phyloP scores from a whole-genome alignment of 2,329 filamentous ascomycete species.

The Tolypocladium ovalisporum region DNA sequence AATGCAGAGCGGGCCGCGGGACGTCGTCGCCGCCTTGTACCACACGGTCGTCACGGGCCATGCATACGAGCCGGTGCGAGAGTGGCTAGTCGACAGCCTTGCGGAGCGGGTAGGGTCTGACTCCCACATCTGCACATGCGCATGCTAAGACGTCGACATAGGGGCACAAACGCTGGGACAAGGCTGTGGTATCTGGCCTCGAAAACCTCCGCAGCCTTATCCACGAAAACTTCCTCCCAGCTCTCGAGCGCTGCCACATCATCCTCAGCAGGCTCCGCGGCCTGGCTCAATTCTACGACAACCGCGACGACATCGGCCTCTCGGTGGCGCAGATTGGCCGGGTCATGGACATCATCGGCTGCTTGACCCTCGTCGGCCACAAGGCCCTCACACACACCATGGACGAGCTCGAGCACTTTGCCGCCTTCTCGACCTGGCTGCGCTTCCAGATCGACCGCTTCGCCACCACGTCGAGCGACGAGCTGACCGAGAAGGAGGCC shows the following conservation, averaged over 20 bases:
- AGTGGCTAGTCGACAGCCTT: slow-evolving; percentile 82
- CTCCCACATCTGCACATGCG: neutral
- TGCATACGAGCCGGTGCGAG: slow-evolving; percentile 61
- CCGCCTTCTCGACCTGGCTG: slow-evolving; percentile 73
- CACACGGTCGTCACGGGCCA: slow-evolving; percentile 79
- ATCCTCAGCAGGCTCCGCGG: slow-evolving; percentile 76
- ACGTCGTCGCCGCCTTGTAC: slow-evolving; percentile 66
- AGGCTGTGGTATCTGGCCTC: slow-evolving; percentile 67
- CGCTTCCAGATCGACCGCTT: slow-evolving; percentile 72
- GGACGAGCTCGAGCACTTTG: slow-evolving; percentile 69
- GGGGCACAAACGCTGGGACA: slow-evolving; percentile 94
- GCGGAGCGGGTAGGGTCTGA: slow-evolving; percentile 56
- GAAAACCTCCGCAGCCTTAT: slow-evolving; percentile 65
- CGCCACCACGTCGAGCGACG: slow-evolving; percentile 52
- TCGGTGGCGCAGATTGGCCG: slow-evolving; percentile 51
- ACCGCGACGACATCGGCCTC: slow-evolving; percentile 55
- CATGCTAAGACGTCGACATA: slow-evolving; percentile 20
- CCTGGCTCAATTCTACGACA: slow-evolving; percentile 68
- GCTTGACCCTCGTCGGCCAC: slow-evolving; percentile 64
- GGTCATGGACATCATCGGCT: slow-evolving; percentile 60
- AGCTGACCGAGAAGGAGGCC: slow-evolving; percentile 67
- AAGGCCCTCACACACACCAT: slow-evolving; percentile 60
- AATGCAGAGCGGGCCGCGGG: slow-evolving; percentile 40
- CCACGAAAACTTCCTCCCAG: slow-evolving; percentile 82
- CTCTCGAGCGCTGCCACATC: slow-evolving; percentile 70